A percentile compares a stretch with the other conserved stretches of the same genome.
Evolutionary conservation across 2,329 filamentous ascomycete species (phyloP).

Genomic region (Cyanodermella asteris): DNA sequence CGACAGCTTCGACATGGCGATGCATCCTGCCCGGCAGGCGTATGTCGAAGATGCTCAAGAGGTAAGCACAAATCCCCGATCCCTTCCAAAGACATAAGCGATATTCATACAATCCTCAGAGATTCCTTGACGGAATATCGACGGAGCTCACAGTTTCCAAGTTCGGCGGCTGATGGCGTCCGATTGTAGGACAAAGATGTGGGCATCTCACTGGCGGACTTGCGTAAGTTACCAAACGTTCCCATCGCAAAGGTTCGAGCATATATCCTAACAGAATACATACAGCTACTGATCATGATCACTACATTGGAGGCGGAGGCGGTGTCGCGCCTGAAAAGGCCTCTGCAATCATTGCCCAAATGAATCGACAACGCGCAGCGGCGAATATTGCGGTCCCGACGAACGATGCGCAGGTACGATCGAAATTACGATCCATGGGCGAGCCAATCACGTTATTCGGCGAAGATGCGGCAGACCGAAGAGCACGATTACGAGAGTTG

Average conservation of each 20-base stretch:
- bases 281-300: conserved; percentile 54
- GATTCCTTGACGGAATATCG: conserved; percentile 1
- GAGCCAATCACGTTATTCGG: conserved; percentile 90
- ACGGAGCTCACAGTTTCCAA: conserved; percentile 2
- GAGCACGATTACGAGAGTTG: conserved; percentile 68
- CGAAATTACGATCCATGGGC: conserved; percentile 62
- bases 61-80: conserved; percentile 27
- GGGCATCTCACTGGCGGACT: conserved; percentile 39
- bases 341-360: conserved; percentile 55
- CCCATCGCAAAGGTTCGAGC: neutral
- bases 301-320: conserved; percentile 44
- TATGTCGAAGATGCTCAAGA: conserved; percentile 62
- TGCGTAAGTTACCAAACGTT: conserved; percentile 31
- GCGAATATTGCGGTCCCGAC: conserved; percentile 83
- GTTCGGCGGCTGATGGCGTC: conserved; percentile 13
- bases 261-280: conserved; percentile 3
- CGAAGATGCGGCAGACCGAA: conserved; percentile 63
- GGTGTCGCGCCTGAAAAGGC: conserved; percentile 62
- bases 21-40: conserved; percentile 79
- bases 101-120: conserved; percentile 4
- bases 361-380: conserved; percentile 74
- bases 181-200: conserved; percentile 27
- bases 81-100: conserved; percentile 7
- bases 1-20: too few species aligned
- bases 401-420: conserved; percentile 69